These are phyloP conservation scores for Gelatoporia subvermispora DNA, from an alignment of 768 basidiomycete genomes.

Conservation along the genomic window DNA sequence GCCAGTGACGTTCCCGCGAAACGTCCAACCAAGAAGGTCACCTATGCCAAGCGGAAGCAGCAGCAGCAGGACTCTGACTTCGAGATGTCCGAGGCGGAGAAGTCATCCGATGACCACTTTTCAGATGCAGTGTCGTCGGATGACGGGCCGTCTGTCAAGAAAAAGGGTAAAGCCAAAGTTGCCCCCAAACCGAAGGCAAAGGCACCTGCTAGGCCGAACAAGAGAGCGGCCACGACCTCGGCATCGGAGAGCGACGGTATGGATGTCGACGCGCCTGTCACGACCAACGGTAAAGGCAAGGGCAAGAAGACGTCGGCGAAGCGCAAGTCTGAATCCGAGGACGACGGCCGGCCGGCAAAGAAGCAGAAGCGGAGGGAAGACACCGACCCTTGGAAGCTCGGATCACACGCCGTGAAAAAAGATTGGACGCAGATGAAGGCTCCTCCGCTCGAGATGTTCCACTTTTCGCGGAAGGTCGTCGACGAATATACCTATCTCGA, in stretches of 20 bases:
- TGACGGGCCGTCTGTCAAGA: constrained; percentile 20
- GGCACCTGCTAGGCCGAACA: constrained; percentile 13
- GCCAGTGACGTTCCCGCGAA: constrained; percentile 8
- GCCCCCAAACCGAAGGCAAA: constrained; percentile 12
- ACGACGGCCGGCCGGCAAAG: constrained; percentile 35
- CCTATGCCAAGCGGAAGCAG: constrained; percentile 14
- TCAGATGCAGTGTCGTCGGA: constrained; percentile 16
- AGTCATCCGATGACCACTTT: constrained; percentile 13
- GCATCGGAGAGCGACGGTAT: constrained; percentile 12
- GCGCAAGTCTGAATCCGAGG: constrained; percentile 39
- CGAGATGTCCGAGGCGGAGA: constrained; percentile 8
- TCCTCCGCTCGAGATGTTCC: constrained; percentile 89
- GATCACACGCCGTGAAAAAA: constrained; percentile 49
- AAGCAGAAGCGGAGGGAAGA: constrained; percentile 58
- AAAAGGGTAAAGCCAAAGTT: constrained; percentile 22
- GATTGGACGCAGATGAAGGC: constrained; percentile 79
- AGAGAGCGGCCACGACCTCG: constrained; percentile 13
- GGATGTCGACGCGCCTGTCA: constrained; percentile 17
- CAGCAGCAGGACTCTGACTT: constrained; percentile 14
- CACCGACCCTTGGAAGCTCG: constrained; percentile 77
- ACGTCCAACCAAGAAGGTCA: constrained; percentile 7
- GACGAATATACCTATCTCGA: constrained; percentile 94
- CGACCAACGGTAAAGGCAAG: constrained; percentile 15
- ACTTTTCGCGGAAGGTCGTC: constrained; percentile 82
- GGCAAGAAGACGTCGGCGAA: constrained; percentile 24